Percentiles rank a stretch among this genome's conserved stretches.
Conservation (phyloP, 1,139 yeast species). For the Taphrina confusa region DNA sequence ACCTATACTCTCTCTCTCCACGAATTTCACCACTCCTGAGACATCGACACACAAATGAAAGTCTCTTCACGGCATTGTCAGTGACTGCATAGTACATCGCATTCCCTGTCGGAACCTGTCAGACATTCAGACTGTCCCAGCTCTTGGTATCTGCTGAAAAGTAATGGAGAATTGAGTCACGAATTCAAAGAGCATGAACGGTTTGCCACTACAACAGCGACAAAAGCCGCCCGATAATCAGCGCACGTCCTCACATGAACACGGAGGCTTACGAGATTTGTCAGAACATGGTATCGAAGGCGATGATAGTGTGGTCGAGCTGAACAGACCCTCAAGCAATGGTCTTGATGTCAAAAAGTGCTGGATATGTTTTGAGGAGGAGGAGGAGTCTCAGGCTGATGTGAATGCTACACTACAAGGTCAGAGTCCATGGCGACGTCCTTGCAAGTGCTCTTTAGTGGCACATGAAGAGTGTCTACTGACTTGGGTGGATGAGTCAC, state of each 20-base stretch:
- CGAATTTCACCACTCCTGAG: too few species aligned
- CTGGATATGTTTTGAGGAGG: slow-evolving; percentile 37
- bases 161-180: too few species aligned
- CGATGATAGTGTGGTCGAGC: slow-evolving; percentile 1
- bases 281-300: neutral
- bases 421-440: slow-evolving; percentile 46
- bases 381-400: neutral
- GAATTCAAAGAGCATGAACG: neutral
- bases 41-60: too few species aligned
- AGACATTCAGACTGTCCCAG: too few species aligned
- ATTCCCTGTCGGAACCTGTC: too few species aligned
- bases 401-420: too few species aligned
- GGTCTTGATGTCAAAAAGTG: slow-evolving; percentile 12
- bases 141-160: too few species aligned
- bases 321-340: neutral
- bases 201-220: slow-evolving; percentile 6
- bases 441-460: slow-evolving; percentile 51
- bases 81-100: too few species aligned
- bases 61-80: too few species aligned
- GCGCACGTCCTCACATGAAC: neutral
- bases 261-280: neutral
- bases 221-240: neutral
- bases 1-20: too few species aligned
- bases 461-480: slow-evolving; percentile 51
- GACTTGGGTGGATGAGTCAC: slow-evolving; percentile 46